phyloP scores from a whole-genome alignment of 176 grass and related monocot species.

The Avena atlantica region DNA sequence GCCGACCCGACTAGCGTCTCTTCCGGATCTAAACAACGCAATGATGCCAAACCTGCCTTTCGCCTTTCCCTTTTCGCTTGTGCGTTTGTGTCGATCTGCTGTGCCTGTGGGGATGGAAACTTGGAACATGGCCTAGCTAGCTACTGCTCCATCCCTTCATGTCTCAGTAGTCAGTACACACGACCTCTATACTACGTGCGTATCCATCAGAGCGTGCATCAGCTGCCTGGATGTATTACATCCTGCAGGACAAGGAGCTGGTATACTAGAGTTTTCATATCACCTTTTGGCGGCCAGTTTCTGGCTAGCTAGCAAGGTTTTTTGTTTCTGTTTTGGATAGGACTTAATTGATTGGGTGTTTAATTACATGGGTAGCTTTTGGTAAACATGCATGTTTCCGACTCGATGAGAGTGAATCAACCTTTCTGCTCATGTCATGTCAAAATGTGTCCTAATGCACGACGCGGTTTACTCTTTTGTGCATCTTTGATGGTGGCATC shows the following conservation, averaged over 20 bases:
- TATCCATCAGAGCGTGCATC: slow-evolving; percentile 11
- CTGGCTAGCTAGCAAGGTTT: neutral
- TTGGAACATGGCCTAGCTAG: slow-evolving; percentile 14
- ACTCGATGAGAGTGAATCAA: neutral
- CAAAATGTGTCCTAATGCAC: neutral
- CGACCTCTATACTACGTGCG: neutral
- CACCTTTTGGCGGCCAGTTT: neutral
- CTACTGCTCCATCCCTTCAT: slow-evolving; percentile 6
- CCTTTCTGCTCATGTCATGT: neutral
- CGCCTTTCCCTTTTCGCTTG: slow-evolving; percentile 30
- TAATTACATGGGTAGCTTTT: neutral
- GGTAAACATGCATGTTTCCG: neutral
- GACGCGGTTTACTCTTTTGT: neutral
- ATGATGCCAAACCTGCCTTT: slow-evolving; percentile 41
- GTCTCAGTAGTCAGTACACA: too few relatives aligned
- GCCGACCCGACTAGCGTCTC: slow-evolving; percentile 18
- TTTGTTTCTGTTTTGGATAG: neutral
- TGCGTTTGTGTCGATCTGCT: neutral
- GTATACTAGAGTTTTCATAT: slow-evolving; percentile 21
- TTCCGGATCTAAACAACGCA: slow-evolving; percentile 28
- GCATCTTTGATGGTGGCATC: neutral
- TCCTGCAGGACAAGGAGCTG: slow-evolving; percentile 12
- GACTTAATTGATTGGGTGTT: neutral
- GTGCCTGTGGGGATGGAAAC: neutral
- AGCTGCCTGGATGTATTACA: neutral